A percentile compares a stretch with the other conserved stretches of the same genome.
Evolutionary conservation across 202 grass and related monocot species (phyloP).

Genomic region (Thinopyrum obtusiflorum): DNA sequence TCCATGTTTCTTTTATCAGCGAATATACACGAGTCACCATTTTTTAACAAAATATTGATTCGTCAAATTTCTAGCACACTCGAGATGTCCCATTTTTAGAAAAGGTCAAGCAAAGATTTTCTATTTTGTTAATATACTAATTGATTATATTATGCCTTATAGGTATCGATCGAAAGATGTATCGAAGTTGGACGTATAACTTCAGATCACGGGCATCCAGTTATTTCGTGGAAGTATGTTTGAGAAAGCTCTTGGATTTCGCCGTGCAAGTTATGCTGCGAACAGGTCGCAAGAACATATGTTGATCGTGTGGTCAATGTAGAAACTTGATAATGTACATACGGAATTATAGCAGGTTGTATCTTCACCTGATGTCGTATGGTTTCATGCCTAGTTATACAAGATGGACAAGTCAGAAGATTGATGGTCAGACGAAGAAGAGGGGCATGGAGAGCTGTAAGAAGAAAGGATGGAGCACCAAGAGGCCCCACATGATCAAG

Average conservation of each 20-base stretch:
- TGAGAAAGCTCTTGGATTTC: background rate
- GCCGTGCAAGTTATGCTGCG: background rate
- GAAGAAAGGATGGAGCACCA: background rate
- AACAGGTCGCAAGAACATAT: background rate
- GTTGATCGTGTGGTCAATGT: background rate
- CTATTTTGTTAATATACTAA: too few species aligned
- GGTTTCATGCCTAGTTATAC: background rate
- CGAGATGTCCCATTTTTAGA: too few species aligned
- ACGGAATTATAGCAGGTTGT: background rate
- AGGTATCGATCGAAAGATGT: background rate
- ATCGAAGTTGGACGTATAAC: background rate
- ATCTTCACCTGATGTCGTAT: background rate
- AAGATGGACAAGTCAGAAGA: background rate
- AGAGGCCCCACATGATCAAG: background rate
- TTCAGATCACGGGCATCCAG: background rate
- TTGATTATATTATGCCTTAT: background rate
- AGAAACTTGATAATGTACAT: background rate
- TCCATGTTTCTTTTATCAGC: too few species aligned
- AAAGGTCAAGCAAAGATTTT: too few species aligned
- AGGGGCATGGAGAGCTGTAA: background rate
- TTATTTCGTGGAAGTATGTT: background rate
- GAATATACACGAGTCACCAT: too few species aligned
- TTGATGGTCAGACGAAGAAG: background rate
- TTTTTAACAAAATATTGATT: too few species aligned
- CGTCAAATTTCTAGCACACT: too few species aligned